Conservation (phyloP, 441 rosid genomes). For the Heliophila coronopifolia region DNA sequence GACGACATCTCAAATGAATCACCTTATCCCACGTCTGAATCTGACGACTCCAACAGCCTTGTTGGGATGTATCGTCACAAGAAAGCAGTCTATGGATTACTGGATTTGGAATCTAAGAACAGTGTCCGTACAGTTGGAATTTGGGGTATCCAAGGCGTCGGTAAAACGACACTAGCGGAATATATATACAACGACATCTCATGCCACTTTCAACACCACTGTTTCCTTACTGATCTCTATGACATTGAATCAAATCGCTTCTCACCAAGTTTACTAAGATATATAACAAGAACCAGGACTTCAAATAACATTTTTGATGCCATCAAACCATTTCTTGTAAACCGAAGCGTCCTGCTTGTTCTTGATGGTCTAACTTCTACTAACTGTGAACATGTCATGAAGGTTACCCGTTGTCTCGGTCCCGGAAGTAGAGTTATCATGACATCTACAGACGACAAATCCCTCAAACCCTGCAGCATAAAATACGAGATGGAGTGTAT, state of each 20-base stretch:
- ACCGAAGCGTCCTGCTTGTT: neutral
- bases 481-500: neutral
- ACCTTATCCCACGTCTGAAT: neutral
- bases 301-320: neutral
- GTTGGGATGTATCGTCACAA: neutral
- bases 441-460: neutral
- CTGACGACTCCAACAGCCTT: neutral
- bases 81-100: neutral
- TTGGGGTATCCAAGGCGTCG: slow-evolving; percentile 1
- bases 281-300: neutral
- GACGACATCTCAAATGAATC: neutral
- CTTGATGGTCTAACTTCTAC: neutral
- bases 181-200: neutral
- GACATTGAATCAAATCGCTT: neutral
- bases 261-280: neutral
- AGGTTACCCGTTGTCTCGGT: neutral
- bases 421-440: slow-evolving; percentile 12
- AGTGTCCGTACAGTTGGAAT: neutral
- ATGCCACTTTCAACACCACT: neutral
- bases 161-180: neutral
- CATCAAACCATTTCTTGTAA: neutral
- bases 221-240: neutral
- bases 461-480: neutral
- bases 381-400: neutral
- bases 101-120: neutral